Evolutionary conservation across 352 stramenopile genomes (phyloP).

Genomic region (Pythium guiyangense): DNA sequence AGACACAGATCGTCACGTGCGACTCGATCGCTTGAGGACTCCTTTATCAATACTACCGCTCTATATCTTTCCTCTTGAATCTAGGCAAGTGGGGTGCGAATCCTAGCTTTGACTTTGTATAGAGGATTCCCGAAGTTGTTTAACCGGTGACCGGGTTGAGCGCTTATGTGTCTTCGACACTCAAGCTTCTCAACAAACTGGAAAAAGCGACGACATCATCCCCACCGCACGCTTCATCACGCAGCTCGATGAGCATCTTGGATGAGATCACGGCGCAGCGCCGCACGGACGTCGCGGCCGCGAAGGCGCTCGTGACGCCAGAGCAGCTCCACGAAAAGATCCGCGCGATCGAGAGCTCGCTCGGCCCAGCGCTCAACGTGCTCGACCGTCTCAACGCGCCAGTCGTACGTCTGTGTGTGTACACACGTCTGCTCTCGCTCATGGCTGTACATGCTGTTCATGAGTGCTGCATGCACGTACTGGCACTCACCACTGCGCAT

Average conservation of each 20-base stretch:
- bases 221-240: slow-evolving; percentile 4
- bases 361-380: slow-evolving; percentile 87
- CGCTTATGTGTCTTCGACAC: too few relatives aligned
- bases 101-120: too few relatives aligned
- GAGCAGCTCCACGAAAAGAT: slow-evolving; percentile 72
- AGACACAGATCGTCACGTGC: background rate
- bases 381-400: slow-evolving; percentile 81
- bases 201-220: background rate
- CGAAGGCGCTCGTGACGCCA: slow-evolving; percentile 37
- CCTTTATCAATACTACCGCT: too few relatives aligned
- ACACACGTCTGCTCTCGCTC: slow-evolving; percentile 4
- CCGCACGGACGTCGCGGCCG: slow-evolving; percentile 54
- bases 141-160: too few relatives aligned
- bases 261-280: slow-evolving; percentile 77
- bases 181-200: too few relatives aligned
- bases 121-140: too few relatives aligned
- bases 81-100: too few relatives aligned
- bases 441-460: background rate
- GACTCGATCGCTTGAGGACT: too few relatives aligned
- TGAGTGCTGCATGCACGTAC: background rate
- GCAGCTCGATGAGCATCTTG: slow-evolving; percentile 53
- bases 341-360: slow-evolving; percentile 57
- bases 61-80: too few relatives aligned
- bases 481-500: background rate
- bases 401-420: slow-evolving; percentile 29